These are phyloP conservation scores for Datisca glomerata DNA, from an alignment of 306 rosid genomes.

Conservation along the genomic window DNA sequence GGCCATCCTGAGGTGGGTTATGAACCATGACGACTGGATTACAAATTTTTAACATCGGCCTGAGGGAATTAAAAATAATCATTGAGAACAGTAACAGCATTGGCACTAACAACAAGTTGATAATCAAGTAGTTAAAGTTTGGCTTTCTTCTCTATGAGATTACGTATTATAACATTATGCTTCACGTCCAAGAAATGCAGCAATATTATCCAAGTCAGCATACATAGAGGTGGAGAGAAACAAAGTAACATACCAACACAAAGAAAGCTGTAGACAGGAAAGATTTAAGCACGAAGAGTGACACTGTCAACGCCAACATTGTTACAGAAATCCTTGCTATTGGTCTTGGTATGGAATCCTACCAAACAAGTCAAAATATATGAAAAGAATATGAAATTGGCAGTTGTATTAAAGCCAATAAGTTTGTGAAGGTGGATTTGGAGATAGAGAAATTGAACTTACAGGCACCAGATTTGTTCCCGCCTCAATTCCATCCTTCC, in stretches of 20 bases:
- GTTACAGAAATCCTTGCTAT: conserved; percentile 47
- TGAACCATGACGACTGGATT: too few relatives aligned
- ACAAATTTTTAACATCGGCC: too few relatives aligned
- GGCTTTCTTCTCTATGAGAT: too few relatives aligned
- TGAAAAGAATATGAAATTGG: conserved; percentile 1
- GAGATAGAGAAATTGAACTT: conserved; percentile 7
- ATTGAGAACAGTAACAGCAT: too few relatives aligned
- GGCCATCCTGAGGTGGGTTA: too few relatives aligned
- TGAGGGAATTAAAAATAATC: too few relatives aligned
- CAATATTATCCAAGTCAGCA: too few relatives aligned
- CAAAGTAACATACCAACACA: conserved; percentile 45
- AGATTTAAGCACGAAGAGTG: conserved; percentile 51
- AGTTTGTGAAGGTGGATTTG: background rate
- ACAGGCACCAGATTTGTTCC: conserved; percentile 44
- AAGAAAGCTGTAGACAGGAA: conserved; percentile 46
- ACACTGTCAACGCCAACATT: conserved; percentile 34
- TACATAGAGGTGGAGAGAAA: too few relatives aligned
- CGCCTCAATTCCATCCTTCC: conserved; percentile 78
- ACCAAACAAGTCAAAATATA: conserved; percentile 4
- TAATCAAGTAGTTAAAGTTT: too few relatives aligned
- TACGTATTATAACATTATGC: too few relatives aligned
- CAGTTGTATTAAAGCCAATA: background rate
- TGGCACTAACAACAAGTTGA: too few relatives aligned
- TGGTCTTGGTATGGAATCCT: conserved; percentile 43
- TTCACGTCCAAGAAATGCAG: too few relatives aligned